Evolutionary conservation across 345 rosid species (phyloP), one percentile per base, ranked within the genome.

Genomic region (Raphanus sativus): DNA sequence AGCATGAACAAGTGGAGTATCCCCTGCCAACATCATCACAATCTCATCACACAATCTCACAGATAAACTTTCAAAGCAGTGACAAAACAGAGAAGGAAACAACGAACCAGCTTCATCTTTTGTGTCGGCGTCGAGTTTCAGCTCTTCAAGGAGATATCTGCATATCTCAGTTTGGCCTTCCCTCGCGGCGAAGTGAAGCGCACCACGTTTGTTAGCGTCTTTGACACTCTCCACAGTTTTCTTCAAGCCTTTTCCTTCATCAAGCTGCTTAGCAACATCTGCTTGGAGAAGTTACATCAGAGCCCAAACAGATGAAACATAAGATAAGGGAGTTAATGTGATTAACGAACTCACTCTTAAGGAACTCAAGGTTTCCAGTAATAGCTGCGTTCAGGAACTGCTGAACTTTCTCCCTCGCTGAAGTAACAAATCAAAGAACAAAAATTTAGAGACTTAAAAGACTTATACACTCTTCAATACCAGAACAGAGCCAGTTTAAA

Each of bases 181-280:
- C 75, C 96, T 88, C 4, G 98, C 97, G 1, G 96, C 96, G 84
- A 94, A 94, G 82, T 94, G 98, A 74, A 92, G 86, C 2, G 97
- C 97, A 15, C 97, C 98, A 54, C 97, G 85, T 82, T 90, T 84
- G 77, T 94, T 92, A 1, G 95, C 98, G 82, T 94, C 97, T 85
- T 90, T 94, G 54, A 90, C 84, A 81, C 87, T 92, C 58, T 85
- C 88, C 71, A 94, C 86, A 8, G 98, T 87, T 78, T 76, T 80
- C 3, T 82, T 80, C 38, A 89, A 30, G 66, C 85, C 97, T 77
- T 90, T 85, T 17, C 97, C 97, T 12, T 89, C 94, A 83, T 89
- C 98, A 7, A 94, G 92, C 85, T 90, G 87, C 55, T 80, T 45
- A 3, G 97, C 97, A 56, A 87, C 67, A 33, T 81, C 97, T 94